Conservation (phyloP, 2,329 filamentous ascomycete genomes). For the Nothomitra cinnamomea region DNA sequence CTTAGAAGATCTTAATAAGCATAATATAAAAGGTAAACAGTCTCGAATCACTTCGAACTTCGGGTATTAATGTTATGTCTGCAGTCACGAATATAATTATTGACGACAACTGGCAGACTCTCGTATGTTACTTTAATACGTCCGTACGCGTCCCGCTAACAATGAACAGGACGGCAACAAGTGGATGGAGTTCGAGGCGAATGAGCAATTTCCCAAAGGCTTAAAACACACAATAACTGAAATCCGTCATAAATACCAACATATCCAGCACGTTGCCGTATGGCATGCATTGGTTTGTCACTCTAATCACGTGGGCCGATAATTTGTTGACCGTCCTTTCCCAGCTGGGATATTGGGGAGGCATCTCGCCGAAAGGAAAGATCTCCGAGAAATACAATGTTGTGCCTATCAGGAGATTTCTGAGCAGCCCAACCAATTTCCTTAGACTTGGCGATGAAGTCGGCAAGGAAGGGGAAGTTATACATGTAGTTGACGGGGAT, state of each 20-base stretch:
- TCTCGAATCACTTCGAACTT: background rate
- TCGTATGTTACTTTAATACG: constrained; percentile 33
- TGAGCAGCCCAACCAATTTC: no score
- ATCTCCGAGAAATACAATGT: constrained; percentile 59
- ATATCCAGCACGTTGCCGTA: constrained; percentile 70
- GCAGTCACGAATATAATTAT: constrained; percentile 70
- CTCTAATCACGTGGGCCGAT: background rate
- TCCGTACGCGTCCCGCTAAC: background rate
- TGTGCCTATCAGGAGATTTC: no score
- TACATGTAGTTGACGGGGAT: constrained; percentile 56
- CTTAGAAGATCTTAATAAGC: constrained; percentile 49
- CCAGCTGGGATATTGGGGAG: constrained; percentile 68
- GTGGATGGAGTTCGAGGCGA: constrained; percentile 78
- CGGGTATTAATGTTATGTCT: background rate
- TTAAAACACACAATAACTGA: constrained; percentile 52
- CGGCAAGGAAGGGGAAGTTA: constrained; percentile 40
- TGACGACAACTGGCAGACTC: constrained; percentile 89
- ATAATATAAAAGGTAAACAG: constrained; percentile 43
- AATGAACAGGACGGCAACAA: background rate
- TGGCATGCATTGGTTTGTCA: constrained; percentile 66
- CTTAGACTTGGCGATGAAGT: constrained; percentile 23
- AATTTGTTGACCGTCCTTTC: constrained; percentile 1
- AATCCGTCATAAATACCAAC: constrained; percentile 52
- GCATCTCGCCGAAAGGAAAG: constrained; percentile 56
- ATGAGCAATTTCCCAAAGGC: constrained; percentile 62